Evolutionary conservation across 257 asterid genomes (phyloP), one percentile per base, ranked within the genome.

Genomic region (Coffea canephora): DNA sequence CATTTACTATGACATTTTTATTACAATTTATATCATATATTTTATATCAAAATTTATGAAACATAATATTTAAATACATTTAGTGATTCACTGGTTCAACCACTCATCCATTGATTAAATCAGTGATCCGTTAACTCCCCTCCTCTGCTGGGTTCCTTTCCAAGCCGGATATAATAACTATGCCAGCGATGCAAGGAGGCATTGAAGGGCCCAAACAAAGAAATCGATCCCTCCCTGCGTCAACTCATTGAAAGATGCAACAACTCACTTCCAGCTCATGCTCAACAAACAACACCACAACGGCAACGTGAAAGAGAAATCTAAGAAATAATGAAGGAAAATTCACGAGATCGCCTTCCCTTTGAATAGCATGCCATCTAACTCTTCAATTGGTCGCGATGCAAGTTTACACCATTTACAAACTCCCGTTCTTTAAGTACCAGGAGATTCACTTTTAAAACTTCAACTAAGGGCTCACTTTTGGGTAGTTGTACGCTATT

Each of bases 401-500:
- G 15, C 61, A 46, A n/a, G 62, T 31, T 12, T 3, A 46, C 75
- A 48, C 18, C 76, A 71, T 71, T 71, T 71, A 75, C 79, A 75
- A 6, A 18, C 16, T 41, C 43, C 69, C 41, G 1, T 21, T 67
- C 21, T 39, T 39, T 39, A 55, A 4, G 23, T 61, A 61, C 27
- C 1, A 3, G 69, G 41, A 41, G 50, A 16, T 76, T 46, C 65
- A 65, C 79, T 25, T 18, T 39, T 46, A 45, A 31, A 8, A 61
- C 13, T 36, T 36, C 5, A 15, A 27, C 70, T 43, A 75, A 16
- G 13, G 43, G 50, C 6, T 61, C 9, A 12, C 36, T 46, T 73
- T 66, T 52, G 31, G 25, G 54, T 9, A 13, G 12, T 59, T 59
- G 7, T 72, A 50, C 7, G 25, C 11, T 72, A 48, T 27, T 23